These are phyloP conservation scores for Rhypophila decipiens DNA, from an alignment of 495 filamentous ascomycete species.

Conservation along the genomic window DNA sequence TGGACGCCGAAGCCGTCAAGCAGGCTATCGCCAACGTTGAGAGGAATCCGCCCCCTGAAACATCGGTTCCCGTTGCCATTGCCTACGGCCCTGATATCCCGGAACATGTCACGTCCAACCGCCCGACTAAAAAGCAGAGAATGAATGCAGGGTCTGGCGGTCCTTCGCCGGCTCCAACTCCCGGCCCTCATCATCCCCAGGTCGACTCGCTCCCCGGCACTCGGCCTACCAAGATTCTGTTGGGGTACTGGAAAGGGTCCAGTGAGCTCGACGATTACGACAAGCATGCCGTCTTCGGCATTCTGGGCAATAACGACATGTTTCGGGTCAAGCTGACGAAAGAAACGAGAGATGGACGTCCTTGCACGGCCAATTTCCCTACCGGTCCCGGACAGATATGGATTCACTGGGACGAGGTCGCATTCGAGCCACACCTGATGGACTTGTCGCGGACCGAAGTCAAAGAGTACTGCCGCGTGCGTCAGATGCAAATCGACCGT, in stretches of 20 bases:
- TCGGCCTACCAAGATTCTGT: slow-evolving; percentile 40
- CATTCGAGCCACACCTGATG: slow-evolving; percentile 41
- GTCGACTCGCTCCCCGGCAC: slow-evolving; percentile 19
- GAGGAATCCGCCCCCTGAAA: slow-evolving; percentile 30
- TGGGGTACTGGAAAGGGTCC: slow-evolving; percentile 46
- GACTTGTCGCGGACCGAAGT: slow-evolving; percentile 38
- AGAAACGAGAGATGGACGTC: slow-evolving; percentile 43
- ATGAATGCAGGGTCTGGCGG: slow-evolving; percentile 18
- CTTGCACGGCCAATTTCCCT: slow-evolving; percentile 44
- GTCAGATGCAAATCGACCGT: slow-evolving; percentile 41
- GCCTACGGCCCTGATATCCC: slow-evolving; percentile 40
- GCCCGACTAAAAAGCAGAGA: slow-evolving; percentile 33
- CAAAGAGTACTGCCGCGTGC: slow-evolving; percentile 49
- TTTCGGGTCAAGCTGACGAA: slow-evolving; percentile 47
- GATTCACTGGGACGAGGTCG: slow-evolving; percentile 50
- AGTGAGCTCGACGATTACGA: slow-evolving; percentile 27
- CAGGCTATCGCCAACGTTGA: slow-evolving; percentile 31
- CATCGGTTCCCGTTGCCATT: slow-evolving; percentile 24
- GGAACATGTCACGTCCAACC: slow-evolving; percentile 22
- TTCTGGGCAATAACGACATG: slow-evolving; percentile 47
- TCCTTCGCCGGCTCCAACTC: not conserved
- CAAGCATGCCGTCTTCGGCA: slow-evolving; percentile 47
- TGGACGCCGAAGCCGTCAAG: slow-evolving; percentile 25
- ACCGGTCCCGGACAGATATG: slow-evolving; percentile 45
- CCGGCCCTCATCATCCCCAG: not conserved